Base-by-base conservation (phyloP, 768 basidiomycete genomes). In the Lactarius sp. region DNA sequence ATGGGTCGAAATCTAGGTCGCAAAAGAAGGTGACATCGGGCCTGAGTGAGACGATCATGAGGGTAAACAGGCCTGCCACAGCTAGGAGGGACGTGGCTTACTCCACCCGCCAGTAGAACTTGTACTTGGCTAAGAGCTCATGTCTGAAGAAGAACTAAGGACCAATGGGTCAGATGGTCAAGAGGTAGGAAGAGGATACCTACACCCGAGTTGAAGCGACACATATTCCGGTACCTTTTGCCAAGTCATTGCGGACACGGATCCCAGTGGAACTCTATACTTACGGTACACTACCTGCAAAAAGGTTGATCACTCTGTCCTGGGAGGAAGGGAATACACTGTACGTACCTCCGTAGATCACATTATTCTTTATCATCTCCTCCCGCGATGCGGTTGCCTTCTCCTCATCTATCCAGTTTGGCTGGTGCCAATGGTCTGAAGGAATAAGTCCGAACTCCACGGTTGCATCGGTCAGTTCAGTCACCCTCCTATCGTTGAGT, bases 171-270 rank as follows among this genome's bases (percentile, higher is more conserved):
- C 22, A 37, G 44, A 33, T 6, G 3, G 18, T 46, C 6, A 27
- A 33, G 20, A 16, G 14, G 8, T 22, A 57, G 16, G n/a, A 46
- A 18, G 42, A 16, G 20, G 37, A 16, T 6, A 77, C 85, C 67
- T 74, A 92, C 91, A 37, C 92, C 93, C 52, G 91, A 94, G 75
- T 95, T 93, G 76, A 87, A 98, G 12, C 95, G 85, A 75, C 95
- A 97, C 95, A 97, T 96, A 69, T 96, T 94, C 46, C 94, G 85
- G 71, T 97, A 96, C 20, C 84, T 87, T 68, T 37, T 6, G 56
- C 54, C 27, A 57, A 18, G 56, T 41, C 54, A 33, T 36, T 64
- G 51, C 51, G 6, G 39, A 52, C 10, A 27, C 41, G 18, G 54
- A 46, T 31, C 20, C n/a, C 20, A 53, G 54, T 44, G n/a, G 2